These are phyloP conservation scores for Trichophyton rubrum DNA, from an alignment of 2,329 filamentous ascomycete genomes.

Conservation along the genomic window DNA sequence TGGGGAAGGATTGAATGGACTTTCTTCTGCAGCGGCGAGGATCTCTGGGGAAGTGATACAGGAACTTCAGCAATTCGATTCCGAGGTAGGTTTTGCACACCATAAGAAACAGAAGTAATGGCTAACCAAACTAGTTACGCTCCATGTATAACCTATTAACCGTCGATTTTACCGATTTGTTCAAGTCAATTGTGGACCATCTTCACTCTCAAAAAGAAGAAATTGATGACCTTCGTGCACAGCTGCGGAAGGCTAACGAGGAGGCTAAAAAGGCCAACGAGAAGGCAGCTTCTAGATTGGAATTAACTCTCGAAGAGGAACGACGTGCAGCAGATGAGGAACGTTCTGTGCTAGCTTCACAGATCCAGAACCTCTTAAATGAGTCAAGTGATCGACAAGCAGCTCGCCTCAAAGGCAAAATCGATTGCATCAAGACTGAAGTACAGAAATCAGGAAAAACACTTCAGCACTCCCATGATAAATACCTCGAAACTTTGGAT, in stretches of 20 bases:
- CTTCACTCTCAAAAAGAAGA: slow-evolving; percentile 66
- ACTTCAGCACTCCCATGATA: slow-evolving; percentile 52
- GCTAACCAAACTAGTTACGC: slow-evolving; percentile 48
- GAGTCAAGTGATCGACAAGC: slow-evolving; percentile 63
- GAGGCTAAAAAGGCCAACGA: slow-evolving; percentile 57
- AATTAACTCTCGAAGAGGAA: slow-evolving; percentile 63
- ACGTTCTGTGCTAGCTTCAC: slow-evolving; percentile 57
- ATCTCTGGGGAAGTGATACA: slow-evolving; percentile 82
- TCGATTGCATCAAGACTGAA: slow-evolving; percentile 51
- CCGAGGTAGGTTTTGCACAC: slow-evolving; percentile 36
- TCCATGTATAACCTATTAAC: slow-evolving; percentile 72
- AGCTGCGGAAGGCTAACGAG: slow-evolving; percentile 59
- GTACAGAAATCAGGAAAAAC: slow-evolving; percentile 51
- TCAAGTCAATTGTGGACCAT: slow-evolving; percentile 66
- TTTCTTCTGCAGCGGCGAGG: slow-evolving; percentile 71
- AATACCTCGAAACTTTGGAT: slow-evolving; percentile 61
- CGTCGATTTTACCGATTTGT: slow-evolving; percentile 72
- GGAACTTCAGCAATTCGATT: slow-evolving; percentile 75
- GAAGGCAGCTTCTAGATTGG: slow-evolving; percentile 52
- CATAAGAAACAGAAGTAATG: not conserved
- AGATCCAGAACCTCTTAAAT: slow-evolving; percentile 67
- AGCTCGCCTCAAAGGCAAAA: slow-evolving; percentile 51
- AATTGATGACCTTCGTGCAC: slow-evolving; percentile 56
- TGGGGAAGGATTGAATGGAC: slow-evolving; percentile 67
- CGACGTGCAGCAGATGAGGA: slow-evolving; percentile 59